Base-by-base conservation (phyloP, 2,329 filamentous ascomycete species). In the Xenosphaeropsis pyriputrescens region DNA sequence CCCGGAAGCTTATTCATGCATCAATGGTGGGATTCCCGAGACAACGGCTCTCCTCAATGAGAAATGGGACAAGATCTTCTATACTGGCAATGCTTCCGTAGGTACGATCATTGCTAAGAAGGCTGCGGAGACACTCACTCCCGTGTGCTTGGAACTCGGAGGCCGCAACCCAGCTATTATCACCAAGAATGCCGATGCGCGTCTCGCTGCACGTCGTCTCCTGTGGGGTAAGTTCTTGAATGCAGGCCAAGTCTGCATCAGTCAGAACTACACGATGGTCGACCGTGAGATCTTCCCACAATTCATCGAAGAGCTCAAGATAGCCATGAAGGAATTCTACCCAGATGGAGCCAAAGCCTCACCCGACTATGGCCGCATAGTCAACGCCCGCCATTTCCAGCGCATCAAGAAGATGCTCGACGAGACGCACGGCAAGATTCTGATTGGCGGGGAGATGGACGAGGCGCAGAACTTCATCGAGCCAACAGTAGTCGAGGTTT, bases 41-140 rank as follows among this genome's bases (percentile, higher is more conserved):
- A 86, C 82, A 4, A 85, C 82, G 34, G 77, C 76, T 11, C 63
- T 96, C 33, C 70, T 98, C 26, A 75, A 89, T 41, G 75, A 86
- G 63, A 89, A 89, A 58, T 98, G 88, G 80, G 88, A 93, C 63
- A 96, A 95, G 71, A 93, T 98, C 52, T 88, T 91, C 66, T 98
- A 94, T 64, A 98, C 91, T 1, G 91, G 91, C 39, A 79, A 76
- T 50, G 70, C 71, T 37, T 63, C 56, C 18, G 85, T 95, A 14
- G 91, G 84, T 52, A 85, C 79, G 54, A 88, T 96, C 51, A 78
- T 96, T 38, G 74, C 85, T 35, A 79, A 88, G 58, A 94, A 93
- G 57, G 91, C 89, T 0, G 89, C 91, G 42, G 75, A 85, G 54
- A 79, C 85, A 29, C 68, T 94, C 43, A 96, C 91, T 0, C 91